Conservation (phyloP, 1,284 basidiomycete genomes). For the Melampsora abietis-canadensis region DNA sequence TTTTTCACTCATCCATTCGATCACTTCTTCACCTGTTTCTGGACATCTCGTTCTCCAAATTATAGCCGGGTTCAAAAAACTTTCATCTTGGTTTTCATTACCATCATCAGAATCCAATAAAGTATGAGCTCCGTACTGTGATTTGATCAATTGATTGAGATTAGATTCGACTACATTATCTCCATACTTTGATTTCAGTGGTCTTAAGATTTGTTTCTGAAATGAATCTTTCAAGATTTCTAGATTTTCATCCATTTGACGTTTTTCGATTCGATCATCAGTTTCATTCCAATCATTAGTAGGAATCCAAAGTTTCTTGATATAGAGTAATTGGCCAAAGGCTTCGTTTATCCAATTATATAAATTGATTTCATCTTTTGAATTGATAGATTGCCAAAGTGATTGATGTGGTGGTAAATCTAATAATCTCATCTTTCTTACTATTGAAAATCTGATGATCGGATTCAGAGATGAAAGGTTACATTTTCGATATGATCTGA, state of each 20-base stretch:
- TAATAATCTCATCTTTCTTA: conserved; percentile 28
- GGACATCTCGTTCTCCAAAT: conserved; percentile 16
- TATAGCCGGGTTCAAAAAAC: conserved; percentile 18
- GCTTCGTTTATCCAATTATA: conserved; percentile 29
- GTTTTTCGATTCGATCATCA: conserved; percentile 24
- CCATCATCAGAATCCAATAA: too few species aligned
- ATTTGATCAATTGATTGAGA: neutral
- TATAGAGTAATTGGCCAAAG: conserved; percentile 28
- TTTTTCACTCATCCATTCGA: conserved; percentile 41
- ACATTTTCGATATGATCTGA: conserved; percentile 11
- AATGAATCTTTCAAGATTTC: conserved; percentile 1
- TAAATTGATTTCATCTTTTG: conserved; percentile 11
- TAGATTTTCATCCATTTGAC: conserved; percentile 8
- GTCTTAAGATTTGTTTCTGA: conserved; percentile 20
- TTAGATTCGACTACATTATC: conserved; percentile 1
- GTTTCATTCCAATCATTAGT: conserved; percentile 15
- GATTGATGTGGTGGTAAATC: conserved; percentile 29
- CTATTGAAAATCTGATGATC: conserved; percentile 12
- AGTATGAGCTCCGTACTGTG: neutral
- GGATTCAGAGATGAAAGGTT: conserved; percentile 13
- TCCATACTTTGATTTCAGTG: conserved; percentile 10
- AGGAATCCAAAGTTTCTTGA: conserved; percentile 29
- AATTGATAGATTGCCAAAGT: conserved; percentile 11
- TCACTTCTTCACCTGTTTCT: neutral
- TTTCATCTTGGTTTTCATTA: neutral